phyloP scores from a whole-genome alignment of 2,329 filamentous ascomycete genomes.

The Niveomyces coronatus region DNA sequence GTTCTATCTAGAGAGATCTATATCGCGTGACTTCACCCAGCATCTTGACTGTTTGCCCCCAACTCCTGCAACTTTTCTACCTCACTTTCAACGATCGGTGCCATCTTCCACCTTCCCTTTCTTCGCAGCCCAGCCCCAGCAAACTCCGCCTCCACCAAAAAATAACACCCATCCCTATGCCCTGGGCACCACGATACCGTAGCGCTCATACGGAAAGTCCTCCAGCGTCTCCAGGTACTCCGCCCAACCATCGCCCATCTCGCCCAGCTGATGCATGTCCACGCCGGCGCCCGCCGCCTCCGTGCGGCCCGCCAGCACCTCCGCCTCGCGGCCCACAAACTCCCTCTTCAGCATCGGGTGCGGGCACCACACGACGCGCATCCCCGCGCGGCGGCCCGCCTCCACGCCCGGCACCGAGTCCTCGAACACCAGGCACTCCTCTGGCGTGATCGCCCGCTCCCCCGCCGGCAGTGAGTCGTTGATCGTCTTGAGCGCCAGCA shows the following conservation, averaged over 20 bases:
- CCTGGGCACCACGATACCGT: slow-evolving; percentile 40
- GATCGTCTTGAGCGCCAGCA: slow-evolving; percentile 74
- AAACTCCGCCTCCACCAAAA: no score
- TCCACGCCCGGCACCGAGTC: slow-evolving; percentile 92
- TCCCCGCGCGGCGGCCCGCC: slow-evolving; percentile 78
- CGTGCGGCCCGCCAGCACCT: slow-evolving; percentile 74
- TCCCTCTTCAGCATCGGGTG: slow-evolving; percentile 69
- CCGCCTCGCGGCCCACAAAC: slow-evolving; percentile 63
- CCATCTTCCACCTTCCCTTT: no score
- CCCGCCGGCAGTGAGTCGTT: slow-evolving; percentile 60
- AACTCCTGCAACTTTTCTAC: not conserved
- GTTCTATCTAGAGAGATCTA: no score
- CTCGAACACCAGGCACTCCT: slow-evolving; percentile 93
- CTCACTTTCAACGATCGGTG: not conserved
- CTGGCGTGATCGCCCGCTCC: slow-evolving; percentile 58
- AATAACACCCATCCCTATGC: not conserved
- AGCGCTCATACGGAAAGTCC: slow-evolving; percentile 48
- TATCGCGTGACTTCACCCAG: no score
- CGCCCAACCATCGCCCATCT: slow-evolving; percentile 51
- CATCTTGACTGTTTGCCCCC: no score
- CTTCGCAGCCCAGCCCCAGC: no score
- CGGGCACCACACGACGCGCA: slow-evolving; percentile 90
- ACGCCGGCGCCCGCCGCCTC: slow-evolving; percentile 53
- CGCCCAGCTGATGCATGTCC: slow-evolving; percentile 45
- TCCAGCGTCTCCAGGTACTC: slow-evolving; percentile 41